Percentiles rank a stretch among this genome's conserved stretches.
phyloP scores from a whole-genome alignment of 352 stramenopile genomes.

The Phytophthora foliorum region DNA sequence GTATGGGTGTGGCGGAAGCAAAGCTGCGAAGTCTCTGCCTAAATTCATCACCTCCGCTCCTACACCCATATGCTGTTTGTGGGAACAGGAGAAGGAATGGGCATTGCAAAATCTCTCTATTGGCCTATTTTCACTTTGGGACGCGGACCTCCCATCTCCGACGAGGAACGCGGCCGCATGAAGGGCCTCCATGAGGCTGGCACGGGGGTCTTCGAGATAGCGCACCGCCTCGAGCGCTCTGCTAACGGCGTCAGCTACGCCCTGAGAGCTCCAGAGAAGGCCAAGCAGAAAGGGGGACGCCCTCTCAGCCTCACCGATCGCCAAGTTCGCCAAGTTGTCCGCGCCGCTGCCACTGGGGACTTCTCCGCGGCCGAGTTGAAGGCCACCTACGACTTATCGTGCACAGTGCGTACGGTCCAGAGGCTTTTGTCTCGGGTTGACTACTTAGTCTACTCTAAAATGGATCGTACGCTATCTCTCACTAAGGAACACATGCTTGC shows the following conservation, averaged over 20 bases:
- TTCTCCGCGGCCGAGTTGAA: not conserved
- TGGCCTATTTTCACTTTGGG: conserved; percentile 10
- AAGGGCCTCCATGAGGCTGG: conserved; percentile 9
- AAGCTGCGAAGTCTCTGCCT: not conserved
- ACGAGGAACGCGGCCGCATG: conserved; percentile 10
- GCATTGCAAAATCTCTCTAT: conserved; percentile 5
- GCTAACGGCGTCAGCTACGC: conserved; percentile 2
- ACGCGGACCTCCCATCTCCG: not conserved
- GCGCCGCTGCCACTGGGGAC: not conserved
- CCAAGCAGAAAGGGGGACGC: not conserved
- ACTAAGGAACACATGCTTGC: conserved; percentile 20
- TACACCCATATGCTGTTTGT: not conserved
- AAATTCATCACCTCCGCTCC: not conserved
- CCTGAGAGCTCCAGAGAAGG: not conserved
- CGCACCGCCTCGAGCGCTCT: not conserved
- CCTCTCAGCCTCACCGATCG: not conserved
- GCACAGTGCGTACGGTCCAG: not conserved
- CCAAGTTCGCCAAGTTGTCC: conserved; percentile 5
- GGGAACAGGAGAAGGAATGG: not conserved
- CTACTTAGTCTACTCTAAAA: conserved; percentile 2
- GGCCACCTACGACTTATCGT: not conserved
- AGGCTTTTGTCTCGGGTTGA: not conserved
- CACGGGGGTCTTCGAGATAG: not conserved
- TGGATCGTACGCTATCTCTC: conserved; percentile 14
- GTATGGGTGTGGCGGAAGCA: not conserved